These are phyloP conservation scores for Butyriboletus loyo DNA, from an alignment of 768 basidiomycete species.

Conservation along the genomic window DNA sequence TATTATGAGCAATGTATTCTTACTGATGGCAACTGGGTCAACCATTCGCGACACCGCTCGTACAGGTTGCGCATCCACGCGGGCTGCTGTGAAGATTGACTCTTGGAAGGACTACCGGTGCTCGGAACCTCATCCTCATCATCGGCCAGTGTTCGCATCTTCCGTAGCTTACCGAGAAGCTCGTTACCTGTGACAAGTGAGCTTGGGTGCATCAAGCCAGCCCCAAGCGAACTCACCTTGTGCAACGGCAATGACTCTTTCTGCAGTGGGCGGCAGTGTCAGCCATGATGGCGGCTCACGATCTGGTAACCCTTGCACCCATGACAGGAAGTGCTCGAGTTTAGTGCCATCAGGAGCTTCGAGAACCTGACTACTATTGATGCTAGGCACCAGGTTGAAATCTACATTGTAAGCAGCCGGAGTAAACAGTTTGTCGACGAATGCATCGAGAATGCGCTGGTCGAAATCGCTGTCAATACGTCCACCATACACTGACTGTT, in stretches of 20 bases:
- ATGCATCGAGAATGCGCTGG: conserved; percentile 87
- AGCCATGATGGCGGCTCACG: conserved; percentile 94
- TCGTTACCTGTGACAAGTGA: conserved; percentile 58
- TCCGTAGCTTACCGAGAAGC: conserved; percentile 81
- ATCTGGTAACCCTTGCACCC: conserved; percentile 88
- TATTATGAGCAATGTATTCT: conserved; percentile 20
- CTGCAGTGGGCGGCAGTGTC: conserved; percentile 88
- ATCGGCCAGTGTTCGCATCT: conserved; percentile 87
- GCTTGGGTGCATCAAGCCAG: not conserved
- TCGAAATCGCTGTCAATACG: conserved; percentile 94
- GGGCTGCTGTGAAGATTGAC: conserved; percentile 72
- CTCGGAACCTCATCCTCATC: conserved; percentile 71
- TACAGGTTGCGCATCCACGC: conserved; percentile 92
- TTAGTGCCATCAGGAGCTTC: conserved; percentile 88
- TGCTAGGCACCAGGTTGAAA: conserved; percentile 79
- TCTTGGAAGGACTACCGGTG: conserved; percentile 54
- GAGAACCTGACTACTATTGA: conserved; percentile 54
- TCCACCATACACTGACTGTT: conserved; percentile 95
- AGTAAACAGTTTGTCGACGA: conserved; percentile 89
- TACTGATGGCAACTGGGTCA: conserved; percentile 71
- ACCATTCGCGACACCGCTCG: conserved; percentile 84
- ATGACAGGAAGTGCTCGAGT: conserved; percentile 84
- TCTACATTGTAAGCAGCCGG: conserved; percentile 88
- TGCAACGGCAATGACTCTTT: conserved; percentile 84
- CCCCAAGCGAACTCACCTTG: conserved; percentile 58